Base-by-base conservation (phyloP, 176 grass and related monocot genomes). In the Guadua angustifolia region DNA sequence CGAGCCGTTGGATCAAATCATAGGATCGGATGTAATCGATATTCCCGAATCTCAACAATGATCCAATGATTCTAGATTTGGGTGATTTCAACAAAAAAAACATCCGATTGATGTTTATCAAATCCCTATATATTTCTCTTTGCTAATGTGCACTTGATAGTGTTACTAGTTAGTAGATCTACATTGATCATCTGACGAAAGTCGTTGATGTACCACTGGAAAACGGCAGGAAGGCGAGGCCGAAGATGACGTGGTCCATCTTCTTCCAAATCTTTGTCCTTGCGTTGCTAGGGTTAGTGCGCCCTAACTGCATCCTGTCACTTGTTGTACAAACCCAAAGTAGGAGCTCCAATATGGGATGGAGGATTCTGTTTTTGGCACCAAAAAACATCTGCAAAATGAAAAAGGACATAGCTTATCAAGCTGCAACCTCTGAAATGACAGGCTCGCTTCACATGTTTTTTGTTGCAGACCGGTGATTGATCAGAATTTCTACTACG, bases 401-500 rank as follows among this genome's bases (percentile, higher is more conserved):
- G 12, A 5, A 15, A 14, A 15, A 49, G 46, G 46, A 4, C 46
- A 15, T 15, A 4, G 46, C 13, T 49, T 49, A 5, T 49, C 46
- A 15, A 39, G 38, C 9, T 21, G 25, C 17, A 4, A 38, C 10
- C 13, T 22, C 12, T 38, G 51, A 10, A 75, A 18, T 87, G 52
- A n/a, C 85, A n/a, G 15, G 39, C 51, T 53, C 16, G 2, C 29
- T 49, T 11, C 24, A 26, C 7, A 0, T 24, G 69, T 44, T 29
- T 4, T 42, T 43, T 64, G 40, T 9, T 80, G 71, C 83, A 97
- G 94, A 15, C 95, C 95, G 43, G 95, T 98, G 61, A 95, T 98
- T 2, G 93, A 98, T 21, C 95, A 98, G 69, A 98, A 98, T 45
- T 95, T 98, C 71, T 98, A 98, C 79, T 98, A 98, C 21, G 85